These are phyloP conservation scores for Mycena rosella DNA, from an alignment of 768 basidiomycete genomes.

Conservation along the genomic window DNA sequence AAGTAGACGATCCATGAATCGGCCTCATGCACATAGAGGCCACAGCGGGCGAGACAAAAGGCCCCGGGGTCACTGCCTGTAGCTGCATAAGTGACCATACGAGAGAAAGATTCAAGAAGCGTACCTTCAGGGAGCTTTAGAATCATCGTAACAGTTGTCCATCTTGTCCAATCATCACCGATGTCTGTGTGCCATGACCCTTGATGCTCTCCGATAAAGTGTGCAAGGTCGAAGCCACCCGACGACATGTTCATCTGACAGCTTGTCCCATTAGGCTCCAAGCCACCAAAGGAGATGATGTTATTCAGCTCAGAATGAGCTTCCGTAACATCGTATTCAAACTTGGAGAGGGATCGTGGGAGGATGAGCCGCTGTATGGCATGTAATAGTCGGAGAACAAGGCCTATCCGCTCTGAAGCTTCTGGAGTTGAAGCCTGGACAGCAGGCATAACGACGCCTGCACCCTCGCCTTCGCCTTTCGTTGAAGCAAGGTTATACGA, in stretches of 20 bases:
- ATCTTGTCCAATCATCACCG: no score
- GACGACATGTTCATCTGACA: slow-evolving; percentile 24
- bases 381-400: slow-evolving; percentile 5
- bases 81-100: no score
- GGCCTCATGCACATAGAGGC: no score
- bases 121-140: no score
- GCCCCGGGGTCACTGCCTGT: no score
- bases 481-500: slow-evolving; percentile 29
- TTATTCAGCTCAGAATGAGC: slow-evolving; percentile 18
- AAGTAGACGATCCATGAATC: no score
- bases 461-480: slow-evolving; percentile 31
- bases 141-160: no score
- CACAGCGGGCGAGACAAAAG: no score
- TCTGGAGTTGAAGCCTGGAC: slow-evolving; percentile 18
- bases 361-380: slow-evolving; percentile 18
- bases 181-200: no score
- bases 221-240: no score
- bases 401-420: background rate
- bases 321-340: slow-evolving; percentile 28
- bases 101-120: no score
- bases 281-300: slow-evolving; percentile 28
- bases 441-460: slow-evolving; percentile 19
- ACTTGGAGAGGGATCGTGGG: slow-evolving; percentile 24
- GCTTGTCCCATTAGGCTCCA: slow-evolving; percentile 16
- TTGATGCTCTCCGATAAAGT: no score